phyloP scores from a whole-genome alignment of 2,329 filamentous ascomycete genomes.

The Xylariaceae sp. region DNA sequence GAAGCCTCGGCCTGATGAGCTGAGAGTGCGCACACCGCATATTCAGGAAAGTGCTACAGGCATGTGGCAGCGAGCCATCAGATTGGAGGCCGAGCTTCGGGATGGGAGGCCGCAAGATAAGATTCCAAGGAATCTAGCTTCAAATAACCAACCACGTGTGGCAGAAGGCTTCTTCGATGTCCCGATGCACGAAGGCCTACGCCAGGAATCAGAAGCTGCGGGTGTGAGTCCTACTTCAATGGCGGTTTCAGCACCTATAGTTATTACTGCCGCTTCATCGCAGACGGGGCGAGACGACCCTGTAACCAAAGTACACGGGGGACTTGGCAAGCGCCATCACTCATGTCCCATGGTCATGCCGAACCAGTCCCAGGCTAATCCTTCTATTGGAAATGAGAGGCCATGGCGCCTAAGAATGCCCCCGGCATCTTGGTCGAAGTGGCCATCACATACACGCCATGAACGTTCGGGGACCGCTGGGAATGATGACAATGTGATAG shows the following conservation, averaged over 20 bases:
- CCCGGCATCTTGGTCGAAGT: conserved; percentile 28
- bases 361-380: too few species aligned
- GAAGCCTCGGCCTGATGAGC: not conserved
- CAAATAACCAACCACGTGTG: too few species aligned
- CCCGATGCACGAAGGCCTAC: conserved; percentile 11
- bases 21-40: not conserved
- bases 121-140: too few species aligned
- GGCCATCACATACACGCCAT: conserved; percentile 27
- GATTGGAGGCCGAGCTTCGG: conserved; percentile 7
- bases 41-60: conserved; percentile 7
- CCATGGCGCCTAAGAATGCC: conserved; percentile 14
- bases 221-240: too few species aligned
- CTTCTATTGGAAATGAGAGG: conserved; percentile 5
- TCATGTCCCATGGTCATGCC: too few species aligned
- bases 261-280: too few species aligned
- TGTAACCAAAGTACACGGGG: too few species aligned
- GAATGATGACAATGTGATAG: conserved; percentile 18
- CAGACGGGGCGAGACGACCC: too few species aligned
- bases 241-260: too few species aligned
- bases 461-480: conserved; percentile 25
- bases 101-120: not conserved
- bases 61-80: conserved; percentile 10
- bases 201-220: not conserved
- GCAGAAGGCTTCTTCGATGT: conserved; percentile 19
- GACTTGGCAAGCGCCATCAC: too few species aligned